Evolutionary conservation across 2,329 filamentous ascomycete genomes (phyloP), one percentile per base, ranked within the genome.

Genomic region (Exophiala phaeomuriformis): DNA sequence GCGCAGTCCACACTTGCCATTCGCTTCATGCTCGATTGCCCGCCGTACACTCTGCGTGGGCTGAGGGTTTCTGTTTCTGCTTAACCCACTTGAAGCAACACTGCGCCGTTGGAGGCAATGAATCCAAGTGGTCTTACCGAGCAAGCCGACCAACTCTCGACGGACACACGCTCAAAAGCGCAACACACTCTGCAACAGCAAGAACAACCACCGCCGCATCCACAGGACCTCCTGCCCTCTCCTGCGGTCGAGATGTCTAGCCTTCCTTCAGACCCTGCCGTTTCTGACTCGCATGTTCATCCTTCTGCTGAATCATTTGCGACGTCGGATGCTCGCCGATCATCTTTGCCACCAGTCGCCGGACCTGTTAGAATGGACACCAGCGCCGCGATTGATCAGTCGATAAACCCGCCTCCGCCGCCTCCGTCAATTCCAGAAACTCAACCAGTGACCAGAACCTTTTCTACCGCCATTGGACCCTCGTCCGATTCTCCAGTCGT

Each of bases 381-480:
- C 19, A 52, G 45, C 30, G 62, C 61, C 41, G 61, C 61, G 10
- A 52, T 63, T 4, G 44, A 51, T 27, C 58, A 61, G 40, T 55
- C 61, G 5, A 45, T 60, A 52, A 50, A 57, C 40, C 55, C 59
- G 42, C 57, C 49, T 12, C 51, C 55, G 45, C 49, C 58, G 8
- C 46, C 49, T 46, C 31, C 57, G 8, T 29, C 37, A 28, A 30
- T 45, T 19, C 42, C 50, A 32, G 51, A 53, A 2, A 10, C 54
- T 5, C 51, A 44, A 32, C 12, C 51, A 33, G 45, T 59, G 7
- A 49, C 59, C 12, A 55, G 62, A 9, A 53, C 55, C 12, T 43
- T 51, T 36, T 60, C 61, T 3, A 63, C 61, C 4, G 60, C 61
- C 27, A 64, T 64, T 44, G 62, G 62, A 2, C 61, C 61, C 7